These are phyloP conservation scores for Avena eriantha DNA, from an alignment of 176 grass and related monocot genomes.

Conservation along the genomic window DNA sequence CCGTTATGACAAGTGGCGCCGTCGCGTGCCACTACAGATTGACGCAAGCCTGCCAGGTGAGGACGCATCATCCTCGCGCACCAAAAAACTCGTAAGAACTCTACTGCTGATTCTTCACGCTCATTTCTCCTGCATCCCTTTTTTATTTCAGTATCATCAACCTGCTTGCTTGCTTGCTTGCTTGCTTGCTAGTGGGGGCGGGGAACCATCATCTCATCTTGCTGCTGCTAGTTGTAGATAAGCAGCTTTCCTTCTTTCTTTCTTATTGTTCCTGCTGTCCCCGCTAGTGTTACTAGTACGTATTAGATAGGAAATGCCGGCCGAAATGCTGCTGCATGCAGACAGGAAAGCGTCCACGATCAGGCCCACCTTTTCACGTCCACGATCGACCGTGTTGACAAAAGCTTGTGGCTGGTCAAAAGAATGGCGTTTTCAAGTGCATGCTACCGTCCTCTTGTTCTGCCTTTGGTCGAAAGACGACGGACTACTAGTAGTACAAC, in stretches of 20 bases:
- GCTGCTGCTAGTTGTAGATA: neutral
- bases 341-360: slow-evolving; percentile 13
- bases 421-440: neutral
- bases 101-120: neutral
- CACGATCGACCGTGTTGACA: slow-evolving; percentile 32
- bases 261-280: neutral
- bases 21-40: slow-evolving; percentile 55
- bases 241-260: neutral
- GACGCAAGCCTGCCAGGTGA: slow-evolving; percentile 72
- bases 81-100: neutral
- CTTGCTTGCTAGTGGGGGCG: neutral
- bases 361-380: slow-evolving; percentile 26
- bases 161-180: neutral
- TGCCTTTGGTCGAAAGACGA: slow-evolving; percentile 16
- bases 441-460: neutral
- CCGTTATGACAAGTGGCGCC: slow-evolving; percentile 59
- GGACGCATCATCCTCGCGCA: neutral
- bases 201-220: neutral
- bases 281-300: neutral
- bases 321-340: slow-evolving; percentile 13
- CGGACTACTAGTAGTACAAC: neutral
- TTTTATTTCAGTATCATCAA: neutral
- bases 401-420: slow-evolving; percentile 30
- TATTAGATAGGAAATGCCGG: neutral
- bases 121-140: neutral